These are phyloP conservation scores for Pyrenophora tritici-repentis DNA, from an alignment of 2,329 filamentous ascomycete genomes.

Conservation along the genomic window DNA sequence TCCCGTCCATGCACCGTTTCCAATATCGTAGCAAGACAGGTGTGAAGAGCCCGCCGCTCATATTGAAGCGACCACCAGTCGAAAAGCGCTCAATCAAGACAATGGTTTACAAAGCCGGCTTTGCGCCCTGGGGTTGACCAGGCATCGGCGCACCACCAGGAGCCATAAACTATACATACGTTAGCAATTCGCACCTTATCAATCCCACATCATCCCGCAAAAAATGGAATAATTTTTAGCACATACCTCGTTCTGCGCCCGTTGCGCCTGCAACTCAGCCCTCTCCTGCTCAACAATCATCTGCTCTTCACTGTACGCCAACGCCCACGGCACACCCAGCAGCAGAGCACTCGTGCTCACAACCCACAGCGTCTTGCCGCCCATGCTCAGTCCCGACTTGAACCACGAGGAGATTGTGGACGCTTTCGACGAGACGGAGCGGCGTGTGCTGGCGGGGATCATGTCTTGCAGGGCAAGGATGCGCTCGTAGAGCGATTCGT, in stretches of 20 bases:
- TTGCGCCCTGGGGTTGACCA: slow-evolving; percentile 33
- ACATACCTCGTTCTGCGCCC: slow-evolving; percentile 72
- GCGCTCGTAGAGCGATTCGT: slow-evolving; percentile 62
- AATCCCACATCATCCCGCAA: no score
- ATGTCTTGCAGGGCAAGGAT: slow-evolving; percentile 76
- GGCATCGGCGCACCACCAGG: slow-evolving; percentile 35
- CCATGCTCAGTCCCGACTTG: slow-evolving; percentile 67
- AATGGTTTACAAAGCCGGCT: slow-evolving; percentile 42
- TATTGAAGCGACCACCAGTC: slow-evolving; percentile 1
- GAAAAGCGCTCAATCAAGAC: slow-evolving; percentile 1
- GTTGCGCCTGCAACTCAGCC: slow-evolving; percentile 94
- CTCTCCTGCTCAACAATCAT: slow-evolving; percentile 97
- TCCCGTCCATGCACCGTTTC: slow-evolving; percentile 12
- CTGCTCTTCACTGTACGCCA: slow-evolving; percentile 95
- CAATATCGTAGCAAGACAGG: slow-evolving; percentile 29
- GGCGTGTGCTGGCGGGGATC: slow-evolving; percentile 78
- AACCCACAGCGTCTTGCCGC: slow-evolving; percentile 88
- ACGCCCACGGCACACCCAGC: slow-evolving; percentile 88
- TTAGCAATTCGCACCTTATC: slow-evolving; percentile 12
- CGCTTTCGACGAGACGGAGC: slow-evolving; percentile 51
- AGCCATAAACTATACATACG: slow-evolving; percentile 37
- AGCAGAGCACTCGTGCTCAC: slow-evolving; percentile 87
- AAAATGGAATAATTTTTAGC: background rate
- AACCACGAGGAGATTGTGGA: slow-evolving; percentile 62
- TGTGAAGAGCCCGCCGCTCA: slow-evolving; percentile 20